Percentiles rank a stretch among this genome's conserved stretches.
Conservation (phyloP, 2,329 filamentous ascomycete species). For the Aspergillus ochraceus region DNA sequence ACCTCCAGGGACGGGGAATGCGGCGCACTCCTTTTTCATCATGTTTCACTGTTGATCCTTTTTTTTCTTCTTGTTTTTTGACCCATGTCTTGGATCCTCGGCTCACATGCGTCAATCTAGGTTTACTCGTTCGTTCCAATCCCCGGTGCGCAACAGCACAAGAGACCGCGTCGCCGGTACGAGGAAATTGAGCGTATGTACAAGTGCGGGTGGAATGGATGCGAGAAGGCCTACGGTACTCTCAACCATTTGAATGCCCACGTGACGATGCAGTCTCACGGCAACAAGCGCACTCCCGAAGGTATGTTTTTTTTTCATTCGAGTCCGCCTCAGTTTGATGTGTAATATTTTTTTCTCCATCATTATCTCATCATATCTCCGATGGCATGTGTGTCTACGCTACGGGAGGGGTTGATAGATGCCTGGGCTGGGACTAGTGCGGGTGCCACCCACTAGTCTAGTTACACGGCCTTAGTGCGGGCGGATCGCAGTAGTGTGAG, state of each 20-base stretch:
- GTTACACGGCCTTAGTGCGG: conserved; percentile 53
- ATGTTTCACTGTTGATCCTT: conserved; percentile 5
- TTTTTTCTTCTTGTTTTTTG: not conserved
- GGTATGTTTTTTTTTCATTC: conserved; percentile 59
- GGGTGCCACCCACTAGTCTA: conserved; percentile 41
- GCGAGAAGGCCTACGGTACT: conserved; percentile 97
- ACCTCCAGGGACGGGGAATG: conserved; percentile 12
- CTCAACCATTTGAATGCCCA: conserved; percentile 97
- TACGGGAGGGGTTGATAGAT: conserved; percentile 35
- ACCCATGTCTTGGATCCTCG: conserved; percentile 4
- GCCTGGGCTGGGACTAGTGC: conserved; percentile 41
- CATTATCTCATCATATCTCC: conserved; percentile 17
- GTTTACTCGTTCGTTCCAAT: conserved; percentile 98
- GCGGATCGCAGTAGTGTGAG: conserved; percentile 55
- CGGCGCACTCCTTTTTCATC: conserved; percentile 24
- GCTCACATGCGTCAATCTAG: conserved; percentile 48
- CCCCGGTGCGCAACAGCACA: conserved; percentile 94
- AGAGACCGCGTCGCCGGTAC: conserved; percentile 87
- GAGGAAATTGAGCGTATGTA: conserved; percentile 99
- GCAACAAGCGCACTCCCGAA: conserved; percentile 92
- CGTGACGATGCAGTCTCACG: conserved; percentile 98
- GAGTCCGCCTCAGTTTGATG: conserved; percentile 9
- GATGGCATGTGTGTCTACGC: conserved; percentile 6
- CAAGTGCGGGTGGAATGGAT: conserved; percentile 98
- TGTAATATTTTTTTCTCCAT: not conserved